Evolutionary conservation across 2,329 filamentous ascomycete species (phyloP).

Genomic region (Corinectria fuckeliana): DNA sequence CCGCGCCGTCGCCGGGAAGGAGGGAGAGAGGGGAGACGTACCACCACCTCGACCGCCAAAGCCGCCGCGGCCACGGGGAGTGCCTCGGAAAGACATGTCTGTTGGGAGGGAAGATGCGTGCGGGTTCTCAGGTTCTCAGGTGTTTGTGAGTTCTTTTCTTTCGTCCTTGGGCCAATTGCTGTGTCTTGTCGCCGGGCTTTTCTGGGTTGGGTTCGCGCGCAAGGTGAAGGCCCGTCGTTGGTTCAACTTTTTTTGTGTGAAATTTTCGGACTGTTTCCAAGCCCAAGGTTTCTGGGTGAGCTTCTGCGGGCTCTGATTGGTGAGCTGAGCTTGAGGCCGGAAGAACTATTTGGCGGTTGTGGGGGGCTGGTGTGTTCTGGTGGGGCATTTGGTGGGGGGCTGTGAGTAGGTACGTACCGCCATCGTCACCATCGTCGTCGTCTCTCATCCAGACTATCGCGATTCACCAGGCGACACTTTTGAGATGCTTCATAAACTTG

Average conservation of each 20-base stretch:
- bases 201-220: constrained; percentile 18
- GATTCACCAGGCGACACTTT: neutral
- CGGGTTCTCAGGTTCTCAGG: no score
- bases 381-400: neutral
- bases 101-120: constrained; percentile 15
- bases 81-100: constrained; percentile 50
- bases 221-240: constrained; percentile 14
- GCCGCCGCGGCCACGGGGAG: constrained; percentile 45
- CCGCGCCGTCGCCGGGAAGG: neutral
- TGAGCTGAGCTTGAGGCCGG: constrained; percentile 3
- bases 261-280: constrained; percentile 36
- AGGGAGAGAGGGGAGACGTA: constrained; percentile 27
- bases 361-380: constrained; percentile 4
- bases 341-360: constrained; percentile 29
- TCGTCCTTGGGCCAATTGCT: constrained; percentile 16
- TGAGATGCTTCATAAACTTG: neutral
- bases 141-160: neutral
- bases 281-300: constrained; percentile 23
- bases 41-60: constrained; percentile 47
- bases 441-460: neutral
- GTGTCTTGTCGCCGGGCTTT: neutral
- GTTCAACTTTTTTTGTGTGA: constrained; percentile 39
- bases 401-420: neutral
- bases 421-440: no score
- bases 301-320: constrained; percentile 34